Conservation (phyloP, 345 rosid species). For the Eucalyptus guilfoylei region DNA sequence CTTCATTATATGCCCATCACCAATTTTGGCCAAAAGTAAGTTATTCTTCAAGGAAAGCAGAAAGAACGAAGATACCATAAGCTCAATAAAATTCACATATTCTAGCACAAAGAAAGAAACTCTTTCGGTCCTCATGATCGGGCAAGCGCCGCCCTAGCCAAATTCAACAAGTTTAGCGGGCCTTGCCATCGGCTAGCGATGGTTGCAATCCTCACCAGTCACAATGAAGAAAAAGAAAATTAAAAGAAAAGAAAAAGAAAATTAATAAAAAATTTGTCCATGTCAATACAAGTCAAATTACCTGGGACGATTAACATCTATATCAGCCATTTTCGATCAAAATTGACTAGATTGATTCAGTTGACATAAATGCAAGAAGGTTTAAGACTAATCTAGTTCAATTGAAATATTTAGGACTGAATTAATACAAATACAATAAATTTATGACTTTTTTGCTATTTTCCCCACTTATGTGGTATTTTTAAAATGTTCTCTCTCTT, state of each 20-base stretch:
- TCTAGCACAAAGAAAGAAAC: neutral
- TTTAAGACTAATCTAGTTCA: too few species aligned
- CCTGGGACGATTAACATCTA: rapidly evolving
- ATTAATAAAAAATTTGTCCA: too few species aligned
- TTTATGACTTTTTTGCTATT: too few species aligned
- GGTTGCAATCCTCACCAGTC: rapidly evolving
- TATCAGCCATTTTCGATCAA: rapidly evolving
- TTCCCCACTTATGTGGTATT: too few species aligned
- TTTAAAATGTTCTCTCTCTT: too few species aligned
- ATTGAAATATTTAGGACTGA: rapidly evolving
- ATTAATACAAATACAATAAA: too few species aligned
- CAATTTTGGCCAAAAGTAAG: too few species aligned
- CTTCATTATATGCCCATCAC: too few species aligned
- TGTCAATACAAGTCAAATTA: neutral
- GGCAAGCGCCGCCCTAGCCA: neutral
- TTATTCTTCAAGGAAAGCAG: too few species aligned
- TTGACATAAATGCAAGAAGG: too few species aligned
- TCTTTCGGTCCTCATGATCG: rapidly evolving
- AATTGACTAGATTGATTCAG: too few species aligned
- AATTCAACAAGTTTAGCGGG: neutral
- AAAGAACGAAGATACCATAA: neutral
- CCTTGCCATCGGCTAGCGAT: neutral
- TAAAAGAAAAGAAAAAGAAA: too few species aligned
- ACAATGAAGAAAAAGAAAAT: neutral
- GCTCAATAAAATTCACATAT: neutral